Conservation (phyloP, 768 basidiomycete genomes). For the Amanita phalloides region DNA sequence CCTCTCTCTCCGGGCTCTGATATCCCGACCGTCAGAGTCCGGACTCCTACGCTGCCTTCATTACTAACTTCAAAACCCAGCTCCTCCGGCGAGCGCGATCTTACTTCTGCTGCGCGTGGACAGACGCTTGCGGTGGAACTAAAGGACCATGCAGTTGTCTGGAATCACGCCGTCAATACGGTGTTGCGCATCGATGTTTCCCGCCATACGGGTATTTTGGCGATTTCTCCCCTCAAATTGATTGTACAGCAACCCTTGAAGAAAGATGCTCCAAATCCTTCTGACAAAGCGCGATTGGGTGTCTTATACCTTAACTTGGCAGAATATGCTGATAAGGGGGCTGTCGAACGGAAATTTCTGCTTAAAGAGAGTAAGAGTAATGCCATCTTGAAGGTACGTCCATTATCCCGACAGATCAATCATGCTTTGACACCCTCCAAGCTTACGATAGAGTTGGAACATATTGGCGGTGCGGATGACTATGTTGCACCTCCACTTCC, state of each 20-base stretch:
- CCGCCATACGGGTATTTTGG: slow-evolving; percentile 37
- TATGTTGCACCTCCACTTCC: slow-evolving; percentile 61
- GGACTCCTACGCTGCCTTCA: neutral
- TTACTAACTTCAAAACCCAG: slow-evolving; percentile 2
- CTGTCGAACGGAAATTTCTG: slow-evolving; percentile 54
- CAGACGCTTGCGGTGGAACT: slow-evolving; percentile 50
- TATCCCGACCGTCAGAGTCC: slow-evolving; percentile 1
- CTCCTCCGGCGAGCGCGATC: neutral
- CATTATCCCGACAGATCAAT: slow-evolving; percentile 1
- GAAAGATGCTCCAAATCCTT: slow-evolving; percentile 40
- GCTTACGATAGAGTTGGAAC: slow-evolving; percentile 47
- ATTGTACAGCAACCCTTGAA: slow-evolving; percentile 51
- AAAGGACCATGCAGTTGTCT: slow-evolving; percentile 52
- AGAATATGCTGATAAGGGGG: slow-evolving; percentile 55
- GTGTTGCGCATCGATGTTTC: slow-evolving; percentile 52
- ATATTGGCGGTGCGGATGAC: slow-evolving; percentile 39
- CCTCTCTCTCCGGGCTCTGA: slow-evolving; percentile 7
- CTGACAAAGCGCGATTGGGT: slow-evolving; percentile 53
- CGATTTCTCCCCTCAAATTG: slow-evolving; percentile 55
- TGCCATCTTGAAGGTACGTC: slow-evolving; percentile 57
- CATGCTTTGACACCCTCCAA: slow-evolving; percentile 13
- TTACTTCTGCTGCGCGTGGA: slow-evolving; percentile 33
- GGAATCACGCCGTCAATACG: slow-evolving; percentile 48
- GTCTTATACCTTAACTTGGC: slow-evolving; percentile 62
- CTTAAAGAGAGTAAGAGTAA: slow-evolving; percentile 70